phyloP scores from a whole-genome alignment of 1,139 yeast species.

The Geotrichum cucujoidarum region DNA sequence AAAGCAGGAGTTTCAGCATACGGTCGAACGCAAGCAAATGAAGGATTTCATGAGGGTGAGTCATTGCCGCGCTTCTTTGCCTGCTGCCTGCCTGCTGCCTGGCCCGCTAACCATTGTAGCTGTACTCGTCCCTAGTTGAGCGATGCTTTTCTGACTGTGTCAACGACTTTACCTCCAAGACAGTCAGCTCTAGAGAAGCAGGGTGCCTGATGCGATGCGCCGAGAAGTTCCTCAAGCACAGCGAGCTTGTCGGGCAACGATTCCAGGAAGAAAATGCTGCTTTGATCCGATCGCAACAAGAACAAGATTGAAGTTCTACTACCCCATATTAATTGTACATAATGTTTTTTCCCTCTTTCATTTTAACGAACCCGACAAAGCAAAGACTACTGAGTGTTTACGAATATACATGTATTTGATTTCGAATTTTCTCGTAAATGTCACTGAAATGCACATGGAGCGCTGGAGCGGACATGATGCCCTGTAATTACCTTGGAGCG shows the following conservation, averaged over 20 bases:
- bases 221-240: slow-evolving; percentile 95
- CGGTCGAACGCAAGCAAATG: slow-evolving; percentile 97
- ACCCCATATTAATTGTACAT: not conserved
- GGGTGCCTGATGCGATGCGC: slow-evolving; percentile 86
- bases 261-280: slow-evolving; percentile 81
- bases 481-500: no score
- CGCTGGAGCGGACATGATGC: no score
- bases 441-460: no score
- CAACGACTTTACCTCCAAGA: slow-evolving; percentile 92
- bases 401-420: no score
- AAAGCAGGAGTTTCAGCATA: slow-evolving; percentile 92
- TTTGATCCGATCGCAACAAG: slow-evolving; percentile 16
- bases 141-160: slow-evolving; percentile 97
- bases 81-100: no score
- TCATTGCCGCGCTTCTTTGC: no score
- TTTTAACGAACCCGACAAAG: no score
- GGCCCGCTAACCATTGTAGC: no score
- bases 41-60: slow-evolving; percentile 90
- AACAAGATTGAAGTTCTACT: not conserved
- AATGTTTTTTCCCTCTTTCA: not conserved
- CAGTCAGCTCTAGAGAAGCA: slow-evolving; percentile 77
- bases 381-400: no score
- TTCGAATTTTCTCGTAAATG: no score
- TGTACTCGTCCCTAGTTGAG: slow-evolving; percentile 89
- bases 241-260: slow-evolving; percentile 97